These are phyloP conservation scores for Colletotrichum cordylinicola DNA, from an alignment of 2,329 filamentous ascomycete species.

Conservation along the genomic window DNA sequence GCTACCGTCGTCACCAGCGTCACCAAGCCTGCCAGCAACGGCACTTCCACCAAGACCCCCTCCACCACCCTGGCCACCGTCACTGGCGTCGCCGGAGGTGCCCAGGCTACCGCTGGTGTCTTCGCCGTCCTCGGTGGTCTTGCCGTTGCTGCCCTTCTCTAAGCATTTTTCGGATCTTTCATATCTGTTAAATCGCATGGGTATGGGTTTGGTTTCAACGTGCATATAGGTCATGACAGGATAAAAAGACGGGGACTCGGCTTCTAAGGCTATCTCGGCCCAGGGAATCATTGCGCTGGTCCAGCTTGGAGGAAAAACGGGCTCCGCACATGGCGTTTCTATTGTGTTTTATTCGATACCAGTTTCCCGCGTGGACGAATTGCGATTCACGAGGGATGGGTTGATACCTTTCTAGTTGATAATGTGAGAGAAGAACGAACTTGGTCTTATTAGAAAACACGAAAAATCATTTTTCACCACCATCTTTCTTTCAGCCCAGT, in stretches of 20 bases:
- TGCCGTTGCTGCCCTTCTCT: constrained; percentile 21
- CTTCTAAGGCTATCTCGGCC: not conserved
- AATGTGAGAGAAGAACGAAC: constrained; percentile 17
- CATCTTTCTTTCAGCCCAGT: not conserved
- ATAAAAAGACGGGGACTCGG: constrained; percentile 21
- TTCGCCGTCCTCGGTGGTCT: constrained; percentile 23
- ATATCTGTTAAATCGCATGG: constrained; percentile 19
- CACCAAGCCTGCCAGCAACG: constrained; percentile 21
- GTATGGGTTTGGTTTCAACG: constrained; percentile 17
- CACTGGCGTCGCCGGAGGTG: not conserved
- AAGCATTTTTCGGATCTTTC: constrained; percentile 20
- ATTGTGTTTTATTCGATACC: constrained; percentile 20
- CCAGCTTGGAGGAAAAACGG: not conserved
- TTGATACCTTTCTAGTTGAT: constrained; percentile 22
- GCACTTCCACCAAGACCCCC: not conserved
- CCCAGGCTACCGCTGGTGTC: constrained; percentile 21
- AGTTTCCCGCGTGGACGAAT: constrained; percentile 1
- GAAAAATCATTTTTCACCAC: not conserved
- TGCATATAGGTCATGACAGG: constrained; percentile 22
- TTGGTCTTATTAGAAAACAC: not conserved
- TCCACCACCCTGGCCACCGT: constrained; percentile 9
- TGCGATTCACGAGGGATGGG: constrained; percentile 13
- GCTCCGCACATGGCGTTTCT: constrained; percentile 18
- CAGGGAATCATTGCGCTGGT: not conserved
- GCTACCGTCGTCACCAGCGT: constrained; percentile 28